A percentile compares a stretch with the other conserved stretches of the same genome.
Conservation (phyloP, 257 asterid genomes). For the Solanum tacnaense region DNA sequence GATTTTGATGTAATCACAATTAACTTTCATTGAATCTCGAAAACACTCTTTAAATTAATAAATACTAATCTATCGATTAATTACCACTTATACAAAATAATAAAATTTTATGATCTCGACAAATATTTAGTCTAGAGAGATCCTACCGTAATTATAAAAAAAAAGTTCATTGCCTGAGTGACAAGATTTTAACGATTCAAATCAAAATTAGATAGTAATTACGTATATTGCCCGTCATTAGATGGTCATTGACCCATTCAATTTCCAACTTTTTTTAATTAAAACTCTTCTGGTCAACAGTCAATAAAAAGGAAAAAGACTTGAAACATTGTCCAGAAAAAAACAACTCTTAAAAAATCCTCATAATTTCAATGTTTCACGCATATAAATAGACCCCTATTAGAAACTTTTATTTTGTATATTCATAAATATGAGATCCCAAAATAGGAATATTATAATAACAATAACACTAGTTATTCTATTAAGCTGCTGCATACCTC, state of each 20-base stretch:
- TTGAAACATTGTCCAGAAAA: background rate
- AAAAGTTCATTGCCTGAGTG: background rate
- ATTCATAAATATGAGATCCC: background rate
- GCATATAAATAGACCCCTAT: background rate
- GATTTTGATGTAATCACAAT: too few relatives aligned
- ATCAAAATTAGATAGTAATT: background rate
- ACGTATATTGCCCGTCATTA: background rate
- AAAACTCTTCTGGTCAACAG: background rate
- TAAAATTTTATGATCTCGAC: background rate
- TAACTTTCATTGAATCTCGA: background rate
- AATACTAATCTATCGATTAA: too few relatives aligned
- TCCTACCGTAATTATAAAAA: background rate
- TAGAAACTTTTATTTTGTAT: background rate
- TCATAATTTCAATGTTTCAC: background rate
- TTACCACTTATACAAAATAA: background rate
- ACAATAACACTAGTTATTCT: background rate
- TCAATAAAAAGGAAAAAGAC: background rate
- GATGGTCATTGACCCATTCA: background rate
- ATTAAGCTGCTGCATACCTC: background rate
- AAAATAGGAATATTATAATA: background rate
- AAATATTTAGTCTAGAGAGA: too few relatives aligned
- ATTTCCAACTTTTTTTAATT: background rate
- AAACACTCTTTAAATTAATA: background rate
- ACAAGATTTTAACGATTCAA: background rate
- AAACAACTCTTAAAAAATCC: background rate